Percentiles rank a stretch among this genome's conserved stretches.
phyloP scores from a whole-genome alignment of 2,329 filamentous ascomycete genomes.

The Cordyceps militaris region DNA sequence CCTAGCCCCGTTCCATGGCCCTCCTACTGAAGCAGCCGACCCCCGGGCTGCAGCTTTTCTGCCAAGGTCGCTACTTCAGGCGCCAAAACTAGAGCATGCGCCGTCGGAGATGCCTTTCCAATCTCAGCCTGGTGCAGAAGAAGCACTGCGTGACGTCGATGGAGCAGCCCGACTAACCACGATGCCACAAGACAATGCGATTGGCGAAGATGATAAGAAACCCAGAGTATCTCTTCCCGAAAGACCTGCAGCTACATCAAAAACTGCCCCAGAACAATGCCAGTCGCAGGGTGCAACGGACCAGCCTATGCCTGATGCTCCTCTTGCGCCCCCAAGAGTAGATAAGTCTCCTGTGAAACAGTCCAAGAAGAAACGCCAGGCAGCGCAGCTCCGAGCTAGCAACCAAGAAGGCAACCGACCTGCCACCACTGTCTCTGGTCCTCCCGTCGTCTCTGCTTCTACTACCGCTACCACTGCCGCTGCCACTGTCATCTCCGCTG shows the following conservation, averaged over 20 bases:
- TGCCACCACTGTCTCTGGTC: background rate
- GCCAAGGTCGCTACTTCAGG: too few species aligned
- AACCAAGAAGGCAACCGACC: background rate
- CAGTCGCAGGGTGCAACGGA: background rate
- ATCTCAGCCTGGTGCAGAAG: background rate
- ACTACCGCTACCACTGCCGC: background rate
- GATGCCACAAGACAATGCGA: background rate
- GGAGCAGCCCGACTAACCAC: background rate
- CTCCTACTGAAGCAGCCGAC: background rate
- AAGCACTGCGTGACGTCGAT: background rate
- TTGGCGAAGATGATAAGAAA: background rate
- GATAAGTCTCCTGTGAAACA: background rate
- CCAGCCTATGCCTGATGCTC: background rate
- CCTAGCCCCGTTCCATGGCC: background rate
- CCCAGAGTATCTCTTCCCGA: conserved; percentile 1
- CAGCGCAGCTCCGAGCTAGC: background rate
- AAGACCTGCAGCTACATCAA: background rate
- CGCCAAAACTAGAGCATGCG: background rate
- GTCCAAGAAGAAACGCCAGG: background rate
- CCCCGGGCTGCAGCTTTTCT: background rate
- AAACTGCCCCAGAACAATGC: background rate
- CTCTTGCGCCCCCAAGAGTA: background rate
- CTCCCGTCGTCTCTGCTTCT: background rate
- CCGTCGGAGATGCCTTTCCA: background rate
- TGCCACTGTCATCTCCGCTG: background rate